phyloP scores from a whole-genome alignment of 176 grass and related monocot species.

The Melocanna baccifera region DNA sequence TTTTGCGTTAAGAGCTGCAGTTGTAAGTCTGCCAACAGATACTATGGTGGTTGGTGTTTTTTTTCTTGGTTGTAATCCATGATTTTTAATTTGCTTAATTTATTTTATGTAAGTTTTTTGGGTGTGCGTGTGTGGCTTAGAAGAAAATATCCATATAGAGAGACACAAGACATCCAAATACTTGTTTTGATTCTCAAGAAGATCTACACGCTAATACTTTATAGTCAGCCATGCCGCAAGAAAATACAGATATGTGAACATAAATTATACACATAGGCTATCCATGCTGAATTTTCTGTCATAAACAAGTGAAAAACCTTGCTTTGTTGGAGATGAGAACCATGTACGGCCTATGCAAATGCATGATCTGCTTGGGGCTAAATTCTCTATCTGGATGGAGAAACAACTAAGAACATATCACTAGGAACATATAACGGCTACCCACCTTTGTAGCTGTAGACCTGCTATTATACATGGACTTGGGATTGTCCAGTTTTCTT shows the following conservation, averaged over 20 bases:
- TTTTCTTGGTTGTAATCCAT: slow-evolving; percentile 14
- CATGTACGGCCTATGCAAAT: not conserved
- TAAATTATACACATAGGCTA: not conserved
- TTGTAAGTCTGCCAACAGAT: slow-evolving; percentile 16
- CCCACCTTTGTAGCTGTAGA: slow-evolving; percentile 13
- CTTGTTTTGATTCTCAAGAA: not conserved
- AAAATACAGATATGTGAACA: slow-evolving; percentile 2
- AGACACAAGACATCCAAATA: not conserved
- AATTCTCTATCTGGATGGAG: not conserved
- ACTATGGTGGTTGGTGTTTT: not conserved
- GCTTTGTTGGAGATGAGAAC: not conserved
- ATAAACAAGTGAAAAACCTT: not conserved
- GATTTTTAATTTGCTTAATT: not conserved
- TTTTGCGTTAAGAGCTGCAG: slow-evolving; percentile 4
- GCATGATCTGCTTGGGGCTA: not conserved
- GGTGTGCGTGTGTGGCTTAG: not conserved
- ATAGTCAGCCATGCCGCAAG: not conserved
- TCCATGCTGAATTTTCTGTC: not conserved
- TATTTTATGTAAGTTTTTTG: not conserved
- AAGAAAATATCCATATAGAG: not conserved
- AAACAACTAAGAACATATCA: not conserved
- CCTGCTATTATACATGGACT: slow-evolving; percentile 28
- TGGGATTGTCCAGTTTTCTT: slow-evolving; percentile 32
- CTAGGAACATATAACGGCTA: not conserved
- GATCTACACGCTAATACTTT: not conserved